Evolutionary conservation across 768 basidiomycete species (phyloP), one percentile per base, ranked within the genome.

Genomic region (Dictyophora rubrovolvata): DNA sequence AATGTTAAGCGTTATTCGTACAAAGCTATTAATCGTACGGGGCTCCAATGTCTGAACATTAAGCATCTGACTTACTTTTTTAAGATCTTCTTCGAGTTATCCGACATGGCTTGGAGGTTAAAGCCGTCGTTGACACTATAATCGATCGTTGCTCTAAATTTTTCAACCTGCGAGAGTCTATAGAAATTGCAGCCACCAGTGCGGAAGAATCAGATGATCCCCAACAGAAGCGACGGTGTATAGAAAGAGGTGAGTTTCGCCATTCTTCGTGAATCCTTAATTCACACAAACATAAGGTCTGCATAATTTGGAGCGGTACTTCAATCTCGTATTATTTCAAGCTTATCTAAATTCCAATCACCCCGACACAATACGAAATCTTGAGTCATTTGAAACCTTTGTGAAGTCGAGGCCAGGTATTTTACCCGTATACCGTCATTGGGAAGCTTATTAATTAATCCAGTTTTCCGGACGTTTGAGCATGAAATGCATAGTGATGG

Each of bases 401-500:
- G 86, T 98, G 33, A 82, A 86, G 67, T 81, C 82, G 63, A 77
- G 89, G 48, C 96, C 95, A 63, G 93, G 92, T 90, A 68, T 50
- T 72, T 60, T 36, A 52, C 47, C 36, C n/a, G n/a, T n/a, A 62
- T 34, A 34, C 6, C 6, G 48, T 28, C 36, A 21, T 34, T 11
- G 28, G 14, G 34, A n/a, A n/a, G 22, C 35, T 16, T 21, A 18
- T 37, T 57, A 35, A 59, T 59, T 33, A 54, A 22, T 17, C 48
- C 60, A 89, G 95, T 98, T 14, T 93, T 98, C 73, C 87, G 87
- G 69, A 99, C 96, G 0, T 94, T 98, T 61, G 85, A 93, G 73
- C 92, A 89, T 61, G 96, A 98, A 62, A 78, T 99, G 49, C 71
- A 84, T 48, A 78, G 78, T 17, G 87, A 93, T n/a, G 86, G 86